These are phyloP conservation scores for Elongisporangium undulatum DNA, from an alignment of 352 stramenopile genomes.

Conservation along the genomic window DNA sequence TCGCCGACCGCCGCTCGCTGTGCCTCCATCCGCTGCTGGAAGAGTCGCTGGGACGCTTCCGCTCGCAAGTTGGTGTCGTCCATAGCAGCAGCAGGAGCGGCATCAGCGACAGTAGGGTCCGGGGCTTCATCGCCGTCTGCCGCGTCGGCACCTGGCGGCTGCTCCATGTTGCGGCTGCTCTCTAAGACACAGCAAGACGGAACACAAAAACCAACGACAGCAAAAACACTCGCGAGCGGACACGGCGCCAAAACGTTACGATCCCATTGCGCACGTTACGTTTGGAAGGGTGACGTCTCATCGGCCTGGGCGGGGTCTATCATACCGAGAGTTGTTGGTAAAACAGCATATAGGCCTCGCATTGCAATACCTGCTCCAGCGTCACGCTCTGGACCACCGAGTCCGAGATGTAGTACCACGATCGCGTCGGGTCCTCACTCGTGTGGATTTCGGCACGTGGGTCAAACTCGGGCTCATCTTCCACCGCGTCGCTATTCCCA, in stretches of 20 bases:
- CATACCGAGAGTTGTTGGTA: conserved; percentile 32
- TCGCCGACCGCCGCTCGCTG: not conserved
- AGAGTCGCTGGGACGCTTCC: not conserved
- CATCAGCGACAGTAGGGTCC: too few species aligned
- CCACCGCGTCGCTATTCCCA: conserved; percentile 7
- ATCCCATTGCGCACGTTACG: not conserved
- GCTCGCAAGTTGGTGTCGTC: not conserved
- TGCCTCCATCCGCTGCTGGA: not conserved
- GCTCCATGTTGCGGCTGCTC: not conserved
- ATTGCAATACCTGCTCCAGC: conserved; percentile 62
- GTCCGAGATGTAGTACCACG: conserved; percentile 76
- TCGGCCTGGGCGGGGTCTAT: not conserved
- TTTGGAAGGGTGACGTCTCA: not conserved
- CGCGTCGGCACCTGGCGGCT: not conserved
- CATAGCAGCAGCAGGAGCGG: not conserved
- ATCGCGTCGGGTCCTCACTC: conserved; percentile 13
- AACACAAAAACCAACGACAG: not conserved
- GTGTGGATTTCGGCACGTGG: conserved; percentile 18
- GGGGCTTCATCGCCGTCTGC: not conserved
- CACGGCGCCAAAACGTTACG: not conserved
- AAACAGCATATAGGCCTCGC: conserved; percentile 80
- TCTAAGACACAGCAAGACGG: not conserved
- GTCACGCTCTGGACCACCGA: conserved; percentile 51
- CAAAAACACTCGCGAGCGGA: not conserved
- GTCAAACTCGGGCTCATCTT: conserved; percentile 14